Percentiles rank a stretch among this genome's conserved stretches.
phyloP scores from a whole-genome alignment of 345 rosid genomes.

The Eucalyptus sp. region DNA sequence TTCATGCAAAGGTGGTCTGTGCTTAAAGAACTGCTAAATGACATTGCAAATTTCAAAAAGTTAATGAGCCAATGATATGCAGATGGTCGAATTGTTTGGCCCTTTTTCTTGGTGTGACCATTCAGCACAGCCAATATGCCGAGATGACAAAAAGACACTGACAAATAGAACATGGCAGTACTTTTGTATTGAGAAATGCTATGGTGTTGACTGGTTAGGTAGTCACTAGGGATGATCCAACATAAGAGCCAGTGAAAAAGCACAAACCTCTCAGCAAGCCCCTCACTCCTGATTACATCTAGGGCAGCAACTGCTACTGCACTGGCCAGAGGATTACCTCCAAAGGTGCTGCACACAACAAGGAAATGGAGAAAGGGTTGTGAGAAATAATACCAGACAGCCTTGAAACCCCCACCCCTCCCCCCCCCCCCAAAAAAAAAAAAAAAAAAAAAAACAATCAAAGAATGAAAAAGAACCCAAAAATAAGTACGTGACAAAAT shows the following conservation, averaged over 20 bases:
- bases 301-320: constrained; percentile 85
- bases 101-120: not conserved
- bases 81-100: not conserved
- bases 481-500: not conserved
- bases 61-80: not conserved
- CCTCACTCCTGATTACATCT: constrained; percentile 67
- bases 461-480: not conserved
- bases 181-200: not conserved
- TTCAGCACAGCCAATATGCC: not conserved
- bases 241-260: not conserved
- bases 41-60: not conserved
- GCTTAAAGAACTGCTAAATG: not conserved
- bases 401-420: not conserved
- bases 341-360: constrained; percentile 61
- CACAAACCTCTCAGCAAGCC: constrained; percentile 59
- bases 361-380: not conserved
- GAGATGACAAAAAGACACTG: not conserved
- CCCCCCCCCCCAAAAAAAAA: too few relatives aligned
- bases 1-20: not conserved
- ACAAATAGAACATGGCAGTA: not conserved
- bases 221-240: not conserved
- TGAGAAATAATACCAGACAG: not conserved
- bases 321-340: constrained; percentile 96
- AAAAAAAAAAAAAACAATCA: not conserved
- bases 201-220: not conserved